Base-by-base conservation (phyloP, 2,329 filamentous ascomycete species). In the Microcyclospora pomicola region DNA sequence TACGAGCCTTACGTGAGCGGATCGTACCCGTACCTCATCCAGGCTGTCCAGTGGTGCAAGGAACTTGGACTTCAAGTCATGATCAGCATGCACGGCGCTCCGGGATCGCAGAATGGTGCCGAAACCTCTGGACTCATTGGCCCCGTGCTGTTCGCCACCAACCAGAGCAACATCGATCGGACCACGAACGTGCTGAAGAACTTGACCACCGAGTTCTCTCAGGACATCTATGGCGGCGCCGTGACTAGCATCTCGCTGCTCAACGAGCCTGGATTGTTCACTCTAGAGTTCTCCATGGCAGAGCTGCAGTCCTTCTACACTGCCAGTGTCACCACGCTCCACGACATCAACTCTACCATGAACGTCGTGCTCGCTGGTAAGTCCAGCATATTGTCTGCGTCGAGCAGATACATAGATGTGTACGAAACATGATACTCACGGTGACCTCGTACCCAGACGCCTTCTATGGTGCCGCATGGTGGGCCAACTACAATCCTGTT, bases 31-130 rank as follows among this genome's bases (percentile, higher is more conserved):
- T 45, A 49, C 29, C 41, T 49, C 14, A 37, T 45, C 11, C 40
- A 37, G 15, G 44, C 49, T 11, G 48, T 52, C 19, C 38, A 47
- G 32, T 53, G 50, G 50, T 48, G 49, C n/a, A 33, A 41, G 4
- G 46, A 50, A 27, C 7, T 49, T 5, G 50, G 42, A 14, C 38
- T 53, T 12, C 43, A 38, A 9, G 49, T 52, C 39, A 37, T 51
- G 12, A 44, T 51, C 29, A 47, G 49, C 35, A 30, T 51, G 6
- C 49, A 51, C 30, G 49, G 49, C 31, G 47, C 41, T 9, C 49
- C 49, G 1, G 49, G 49, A 9, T 45, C 42, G 6, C 48, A 50
- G 37, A 50, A 50, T 24, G 48, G 46, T 9, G 46, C 40, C 39
- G 46, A 47, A 15, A 40, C 46, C 19, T 37, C 46, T 30, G 48